Conservation (phyloP, 1,284 basidiomycete genomes). For the Irpex lacteus region DNA sequence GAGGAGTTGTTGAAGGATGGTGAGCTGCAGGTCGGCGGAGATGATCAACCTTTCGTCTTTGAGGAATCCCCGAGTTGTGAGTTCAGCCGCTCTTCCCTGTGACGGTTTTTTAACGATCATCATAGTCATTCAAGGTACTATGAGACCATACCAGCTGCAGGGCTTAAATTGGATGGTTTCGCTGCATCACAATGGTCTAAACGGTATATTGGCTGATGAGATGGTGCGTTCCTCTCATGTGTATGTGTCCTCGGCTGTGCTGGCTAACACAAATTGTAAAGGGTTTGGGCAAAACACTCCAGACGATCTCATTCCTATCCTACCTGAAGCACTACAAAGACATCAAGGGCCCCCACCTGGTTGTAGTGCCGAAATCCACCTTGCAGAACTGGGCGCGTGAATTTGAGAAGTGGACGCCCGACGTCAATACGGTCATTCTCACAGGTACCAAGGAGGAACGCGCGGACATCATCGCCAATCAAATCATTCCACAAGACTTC, state of each 20-base stretch:
- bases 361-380: slow-evolving; percentile 97
- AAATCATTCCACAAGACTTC: slow-evolving; percentile 87
- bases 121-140: slow-evolving; percentile 82
- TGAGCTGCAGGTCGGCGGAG: slow-evolving; percentile 74
- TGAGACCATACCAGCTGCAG: slow-evolving; percentile 95
- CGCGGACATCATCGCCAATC: slow-evolving; percentile 73
- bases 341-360: slow-evolving; percentile 83
- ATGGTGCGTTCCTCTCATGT: slow-evolving; percentile 61
- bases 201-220: slow-evolving; percentile 92
- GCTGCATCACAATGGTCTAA: slow-evolving; percentile 89
- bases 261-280: slow-evolving; percentile 30
- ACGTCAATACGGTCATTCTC: slow-evolving; percentile 81
- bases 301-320: slow-evolving; percentile 96
- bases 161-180: slow-evolving; percentile 98
- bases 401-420: slow-evolving; percentile 90
- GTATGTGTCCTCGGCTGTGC: not conserved
- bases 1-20: slow-evolving; percentile 91
- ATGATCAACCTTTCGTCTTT: slow-evolving; percentile 88
- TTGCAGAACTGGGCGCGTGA: slow-evolving; percentile 97
- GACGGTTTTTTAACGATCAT: not conserved
- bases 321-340: slow-evolving; percentile 88
- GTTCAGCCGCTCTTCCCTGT: slow-evolving; percentile 24
- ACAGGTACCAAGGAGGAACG: slow-evolving; percentile 92
- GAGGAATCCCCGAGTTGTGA: slow-evolving; percentile 89
- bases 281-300: slow-evolving; percentile 97